phyloP scores from a whole-genome alignment of 2,329 filamentous ascomycete genomes.

The Cladosporium sphaerospermum region DNA sequence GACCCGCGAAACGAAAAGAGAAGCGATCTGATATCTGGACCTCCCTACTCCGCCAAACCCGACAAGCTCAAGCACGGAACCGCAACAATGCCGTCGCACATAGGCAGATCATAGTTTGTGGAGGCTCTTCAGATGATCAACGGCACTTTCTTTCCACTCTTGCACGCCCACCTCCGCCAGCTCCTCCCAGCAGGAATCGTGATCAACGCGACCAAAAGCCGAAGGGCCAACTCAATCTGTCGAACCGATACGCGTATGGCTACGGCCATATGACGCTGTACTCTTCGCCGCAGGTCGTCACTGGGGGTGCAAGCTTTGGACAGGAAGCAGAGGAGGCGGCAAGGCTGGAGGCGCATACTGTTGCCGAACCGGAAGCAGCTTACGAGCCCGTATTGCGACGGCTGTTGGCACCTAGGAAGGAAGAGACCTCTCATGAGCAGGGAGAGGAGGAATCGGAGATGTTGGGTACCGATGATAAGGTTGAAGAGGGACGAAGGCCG shows the following conservation, averaged over 20 bases:
- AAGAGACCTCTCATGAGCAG: slow-evolving; percentile 13
- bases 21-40: slow-evolving; percentile 31
- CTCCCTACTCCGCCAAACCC: slow-evolving; percentile 28
- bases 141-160: slow-evolving; percentile 23
- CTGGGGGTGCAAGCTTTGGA: slow-evolving; percentile 21
- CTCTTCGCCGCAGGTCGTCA: slow-evolving; percentile 23
- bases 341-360: slow-evolving; percentile 26
- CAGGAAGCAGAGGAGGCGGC: slow-evolving; percentile 29
- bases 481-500: slow-evolving; percentile 14
- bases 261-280: slow-evolving; percentile 30
- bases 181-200: slow-evolving; percentile 20
- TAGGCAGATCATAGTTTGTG: slow-evolving; percentile 26
- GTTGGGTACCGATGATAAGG: slow-evolving; percentile 10
- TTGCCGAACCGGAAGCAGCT: slow-evolving; percentile 25
- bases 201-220: slow-evolving; percentile 14
- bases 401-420: slow-evolving; percentile 17
- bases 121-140: slow-evolving; percentile 28
- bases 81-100: slow-evolving; percentile 27
- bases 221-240: slow-evolving; percentile 27
- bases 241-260: slow-evolving; percentile 30
- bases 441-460: slow-evolving; percentile 12
- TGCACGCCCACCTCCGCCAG: slow-evolving; percentile 24
- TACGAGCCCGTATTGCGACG: slow-evolving; percentile 25
- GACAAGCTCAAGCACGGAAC: slow-evolving; percentile 30
- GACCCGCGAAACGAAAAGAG: slow-evolving; percentile 17